Evolutionary conservation across 371 early-diverging fungal species (phyloP), one percentile per base, ranked within the genome.

Genomic region (Mortierella sp.): DNA sequence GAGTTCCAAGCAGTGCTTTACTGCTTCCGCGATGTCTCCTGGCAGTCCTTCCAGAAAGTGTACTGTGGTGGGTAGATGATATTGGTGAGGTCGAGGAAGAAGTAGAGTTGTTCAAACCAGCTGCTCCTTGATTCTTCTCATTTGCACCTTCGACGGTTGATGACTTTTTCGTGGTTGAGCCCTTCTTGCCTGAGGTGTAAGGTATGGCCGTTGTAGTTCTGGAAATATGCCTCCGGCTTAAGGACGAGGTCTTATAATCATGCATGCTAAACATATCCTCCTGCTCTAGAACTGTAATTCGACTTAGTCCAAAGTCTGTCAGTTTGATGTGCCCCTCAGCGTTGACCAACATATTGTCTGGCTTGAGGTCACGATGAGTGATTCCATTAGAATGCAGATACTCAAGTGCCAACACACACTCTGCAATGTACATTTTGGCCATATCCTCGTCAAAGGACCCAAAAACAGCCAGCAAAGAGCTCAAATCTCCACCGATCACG

Each of bases 401-500:
- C 61, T 96, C 94, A 20, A 99, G 86, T 0, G 95, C 97, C 45
- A 96, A 84, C 0, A 95, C 91, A 22, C 97, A 94, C 84, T 99
- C 97, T 5, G 96, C 94, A 71, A 94, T 89, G 73, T 97, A 99
- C 86, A 96, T 95, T 71, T 89, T 90, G 12, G 96, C 94, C 88
- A 94, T 93, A 40, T 94, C 92, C 70, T 94, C 94, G n/a, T 93
- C 90, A 80, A 97, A 90, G 32, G 84, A 83, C 6, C 96, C 94
- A 62, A 94, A 86, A 0, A 87, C 87, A 70, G 94, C 93, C 43
- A 97, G 83, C 12, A 97, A 80, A 4, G 97, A 91, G 8, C 96
- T 97, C 28, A 97, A 89, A 84, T 99, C 99, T 3, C 99, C 99
- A 6, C 99, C 99, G 66, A 95, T 96, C 11, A 97, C 88, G 84